These are phyloP conservation scores for Silene uniflora DNA, from an alignment of 148 eudicot species.

Conservation along the genomic window DNA sequence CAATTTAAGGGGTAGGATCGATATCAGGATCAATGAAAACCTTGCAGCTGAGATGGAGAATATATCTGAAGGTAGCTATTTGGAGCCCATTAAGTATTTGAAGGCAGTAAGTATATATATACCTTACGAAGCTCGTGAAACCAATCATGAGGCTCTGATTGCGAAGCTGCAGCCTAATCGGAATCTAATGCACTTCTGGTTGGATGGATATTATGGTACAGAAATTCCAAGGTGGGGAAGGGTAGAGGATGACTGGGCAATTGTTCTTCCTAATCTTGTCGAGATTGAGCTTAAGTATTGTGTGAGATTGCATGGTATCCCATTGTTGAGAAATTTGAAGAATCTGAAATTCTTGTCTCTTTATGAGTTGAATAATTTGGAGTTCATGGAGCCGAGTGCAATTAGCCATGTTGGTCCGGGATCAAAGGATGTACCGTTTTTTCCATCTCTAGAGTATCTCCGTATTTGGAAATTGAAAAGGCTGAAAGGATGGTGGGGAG, in stretches of 20 bases:
- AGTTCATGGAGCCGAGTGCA: slow-evolving; percentile 9
- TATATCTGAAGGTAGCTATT: background rate
- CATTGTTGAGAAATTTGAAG: slow-evolving; percentile 16
- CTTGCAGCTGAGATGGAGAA: background rate
- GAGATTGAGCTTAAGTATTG: background rate
- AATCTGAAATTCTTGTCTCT: slow-evolving; percentile 11
- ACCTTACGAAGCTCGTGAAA: background rate
- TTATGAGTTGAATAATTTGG: slow-evolving; percentile 1
- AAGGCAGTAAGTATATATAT: background rate
- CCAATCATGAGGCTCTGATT: slow-evolving; percentile 5
- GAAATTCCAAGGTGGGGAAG: slow-evolving; percentile 26
- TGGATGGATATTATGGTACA: background rate
- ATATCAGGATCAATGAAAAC: background rate
- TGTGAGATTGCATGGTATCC: background rate
- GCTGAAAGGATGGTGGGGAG: slow-evolving; percentile 29
- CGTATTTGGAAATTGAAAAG: background rate
- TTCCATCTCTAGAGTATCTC: slow-evolving; percentile 21
- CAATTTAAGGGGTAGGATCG: background rate
- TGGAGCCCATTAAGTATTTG: background rate
- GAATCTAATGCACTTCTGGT: slow-evolving; percentile 1
- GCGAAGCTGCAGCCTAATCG: slow-evolving; percentile 22
- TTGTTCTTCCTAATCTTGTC: slow-evolving; percentile 23
- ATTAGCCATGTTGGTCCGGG: background rate
- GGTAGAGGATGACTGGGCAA: background rate
- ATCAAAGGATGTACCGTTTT: slow-evolving; percentile 2